Evolutionary conservation across 805 yeast species (phyloP), one percentile per base, ranked within the genome.

Genomic region (Pichia manshurica): DNA sequence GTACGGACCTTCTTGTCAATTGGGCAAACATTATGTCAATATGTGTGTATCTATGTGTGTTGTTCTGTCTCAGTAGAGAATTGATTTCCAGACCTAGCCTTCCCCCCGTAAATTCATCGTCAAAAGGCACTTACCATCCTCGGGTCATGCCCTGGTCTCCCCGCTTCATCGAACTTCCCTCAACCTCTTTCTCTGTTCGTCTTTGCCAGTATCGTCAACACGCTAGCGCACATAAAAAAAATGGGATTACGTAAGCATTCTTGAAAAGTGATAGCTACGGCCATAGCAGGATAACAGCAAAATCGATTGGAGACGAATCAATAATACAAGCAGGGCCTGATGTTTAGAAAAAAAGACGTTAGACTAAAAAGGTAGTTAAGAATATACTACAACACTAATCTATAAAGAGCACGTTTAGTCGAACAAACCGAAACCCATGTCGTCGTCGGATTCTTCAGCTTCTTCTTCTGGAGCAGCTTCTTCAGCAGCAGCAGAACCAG

Each of bases 351-450:
- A 39, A 22, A 39, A 39, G 22, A 23, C 43, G 43, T 12, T 19
- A 21, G n/a, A 37, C 23, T 20, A 23, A 16, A 34, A 32, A 39
- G 34, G 38, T 35, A 34, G 29, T 25, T 25, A 8, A 25, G 10
- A 35, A 34, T 15, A 19, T 34, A 20, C 29, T 38, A 39, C 13
- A 37, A 19, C 23, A 45, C 10, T 37, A 32, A 41, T 39, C 39
- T 42, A 46, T 37, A 42, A 21, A 42, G n/a, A 36, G 29, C 41
- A 40, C 40, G 49, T 66, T 79, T 91, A 91, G 81, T 89, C 99
- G 82, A 91, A 91, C 73, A 91, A 80, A 79, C 96, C 98, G 89
- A 90, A 85, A 63, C 97, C 98, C 96, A 91, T 88, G 81, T 88
- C 96, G 33, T 41, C 57, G 38, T 55, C 86, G 54, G 74, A 78